These are phyloP conservation scores for Daucus carota DNA, from an alignment of 129 eudicot genomes.

Conservation along the genomic window DH1_v3.0 NC_030388.2:27454001-27454500, in stretches of 20 bases:
- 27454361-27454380: slow-evolving; percentile 50
- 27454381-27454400: slow-evolving; percentile 14
- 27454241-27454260: too few relatives aligned
- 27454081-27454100: slow-evolving; percentile 21
- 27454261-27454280: slow-evolving; percentile 32
- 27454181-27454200: slow-evolving; percentile 4
- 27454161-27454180: slow-evolving; percentile 12
- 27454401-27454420: slow-evolving; percentile 11
- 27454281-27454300: slow-evolving; percentile 33
- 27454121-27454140: slow-evolving; percentile 7
- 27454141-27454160: neutral
- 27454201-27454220: neutral
- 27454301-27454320: slow-evolving; percentile 50
- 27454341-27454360: slow-evolving; percentile 51
- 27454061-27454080: slow-evolving; percentile 26
- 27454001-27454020: slow-evolving; percentile 20
- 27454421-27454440: slow-evolving; percentile 4
- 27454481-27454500: slow-evolving; percentile 80
- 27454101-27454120: slow-evolving; percentile 14
- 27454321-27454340: slow-evolving; percentile 42
- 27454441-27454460: slow-evolving; percentile 16
- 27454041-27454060: slow-evolving; percentile 67
- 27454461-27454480: slow-evolving; percentile 43
- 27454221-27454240: neutral
- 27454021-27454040: slow-evolving; percentile 47